A percentile compares a stretch with the other conserved stretches of the same genome.
These are phyloP conservation scores for Rhizoclosmatium globosum DNA, from an alignment of 192 early-diverging fungal genomes.

Conservation along the genomic window DNA sequence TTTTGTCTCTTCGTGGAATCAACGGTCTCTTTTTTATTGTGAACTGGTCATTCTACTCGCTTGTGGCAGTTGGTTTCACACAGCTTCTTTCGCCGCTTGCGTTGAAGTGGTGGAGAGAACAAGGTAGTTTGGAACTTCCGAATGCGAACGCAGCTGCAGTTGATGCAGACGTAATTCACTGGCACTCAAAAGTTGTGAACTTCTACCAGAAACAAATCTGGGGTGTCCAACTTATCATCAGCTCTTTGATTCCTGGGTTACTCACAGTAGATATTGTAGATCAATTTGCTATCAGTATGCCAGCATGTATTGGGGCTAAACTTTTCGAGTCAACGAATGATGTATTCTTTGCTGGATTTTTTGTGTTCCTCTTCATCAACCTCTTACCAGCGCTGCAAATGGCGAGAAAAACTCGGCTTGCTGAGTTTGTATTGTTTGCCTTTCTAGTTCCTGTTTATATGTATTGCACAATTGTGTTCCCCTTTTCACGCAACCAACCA, in stretches of 20 bases:
- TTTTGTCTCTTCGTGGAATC: background rate
- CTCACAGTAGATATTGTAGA: conserved; percentile 34
- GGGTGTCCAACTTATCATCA: conserved; percentile 25
- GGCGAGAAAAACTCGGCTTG: conserved; percentile 30
- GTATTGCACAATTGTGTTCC: conserved; percentile 21
- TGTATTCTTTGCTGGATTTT: conserved; percentile 34
- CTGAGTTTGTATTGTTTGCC: conserved; percentile 8
- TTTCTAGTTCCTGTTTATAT: conserved; percentile 23
- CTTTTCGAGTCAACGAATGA: conserved; percentile 36
- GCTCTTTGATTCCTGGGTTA: conserved; percentile 21
- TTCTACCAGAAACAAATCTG: conserved; percentile 40
- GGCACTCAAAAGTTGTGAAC: conserved; percentile 21
- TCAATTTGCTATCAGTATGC: conserved; percentile 10
- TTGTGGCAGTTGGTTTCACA: conserved; percentile 39
- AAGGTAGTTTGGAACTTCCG: background rate
- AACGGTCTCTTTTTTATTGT: conserved; percentile 39
- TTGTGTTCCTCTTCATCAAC: conserved; percentile 35
- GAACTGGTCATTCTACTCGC: conserved; percentile 42
- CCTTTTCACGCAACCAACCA: conserved; percentile 39
- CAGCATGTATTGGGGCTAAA: conserved; percentile 37
- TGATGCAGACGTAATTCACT: background rate
- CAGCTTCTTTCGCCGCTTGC: conserved; percentile 25
- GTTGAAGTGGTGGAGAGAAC: conserved; percentile 33
- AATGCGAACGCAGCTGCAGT: background rate
- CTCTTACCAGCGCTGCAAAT: conserved; percentile 45